A percentile compares a stretch with the other conserved stretches of the same genome.
These are phyloP conservation scores for Hamamelis virginiana DNA, from an alignment of 164 flowering plant genomes.

Conservation along the genomic window DNA sequence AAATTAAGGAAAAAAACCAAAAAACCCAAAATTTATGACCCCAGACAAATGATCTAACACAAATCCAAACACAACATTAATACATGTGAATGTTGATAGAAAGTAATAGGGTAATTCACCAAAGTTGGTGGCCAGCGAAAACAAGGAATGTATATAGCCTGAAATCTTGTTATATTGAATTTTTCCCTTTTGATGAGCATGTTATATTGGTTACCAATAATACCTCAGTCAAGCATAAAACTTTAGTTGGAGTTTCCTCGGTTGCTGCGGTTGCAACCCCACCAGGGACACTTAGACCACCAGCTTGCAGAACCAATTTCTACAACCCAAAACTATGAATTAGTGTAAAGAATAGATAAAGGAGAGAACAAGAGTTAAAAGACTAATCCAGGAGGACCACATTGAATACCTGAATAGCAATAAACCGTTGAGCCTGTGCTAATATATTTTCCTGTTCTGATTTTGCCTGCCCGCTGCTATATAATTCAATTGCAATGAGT, in stretches of 20 bases:
- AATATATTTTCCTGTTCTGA: slow-evolving; percentile 72
- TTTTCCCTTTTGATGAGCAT: too few relatives aligned
- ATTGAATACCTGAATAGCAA: slow-evolving; percentile 65
- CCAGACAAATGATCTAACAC: background rate
- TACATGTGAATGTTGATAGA: background rate
- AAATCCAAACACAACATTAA: background rate
- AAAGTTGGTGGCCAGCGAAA: background rate
- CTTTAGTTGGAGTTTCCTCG: slow-evolving; percentile 53
- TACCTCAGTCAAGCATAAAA: slow-evolving; percentile 81
- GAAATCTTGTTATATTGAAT: background rate
- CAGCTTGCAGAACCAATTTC: slow-evolving; percentile 66
- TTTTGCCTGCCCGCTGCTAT: slow-evolving; percentile 55
- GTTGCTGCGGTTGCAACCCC: slow-evolving; percentile 21
- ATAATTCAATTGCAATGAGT: slow-evolving; percentile 12
- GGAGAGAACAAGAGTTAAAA: background rate
- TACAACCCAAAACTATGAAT: slow-evolving; percentile 21
- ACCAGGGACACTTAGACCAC: slow-evolving; percentile 48
- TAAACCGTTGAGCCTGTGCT: slow-evolving; percentile 79
- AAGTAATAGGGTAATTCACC: background rate
- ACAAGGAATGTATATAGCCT: background rate
- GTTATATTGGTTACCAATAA: background rate
- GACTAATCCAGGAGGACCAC: background rate
- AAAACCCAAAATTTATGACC: background rate
- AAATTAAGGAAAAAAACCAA: background rate
- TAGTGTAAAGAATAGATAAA: slow-evolving; percentile 6